These are phyloP conservation scores for Fusarium acutatum DNA, from an alignment of 2,329 filamentous ascomycete genomes.

Conservation along the genomic window DNA sequence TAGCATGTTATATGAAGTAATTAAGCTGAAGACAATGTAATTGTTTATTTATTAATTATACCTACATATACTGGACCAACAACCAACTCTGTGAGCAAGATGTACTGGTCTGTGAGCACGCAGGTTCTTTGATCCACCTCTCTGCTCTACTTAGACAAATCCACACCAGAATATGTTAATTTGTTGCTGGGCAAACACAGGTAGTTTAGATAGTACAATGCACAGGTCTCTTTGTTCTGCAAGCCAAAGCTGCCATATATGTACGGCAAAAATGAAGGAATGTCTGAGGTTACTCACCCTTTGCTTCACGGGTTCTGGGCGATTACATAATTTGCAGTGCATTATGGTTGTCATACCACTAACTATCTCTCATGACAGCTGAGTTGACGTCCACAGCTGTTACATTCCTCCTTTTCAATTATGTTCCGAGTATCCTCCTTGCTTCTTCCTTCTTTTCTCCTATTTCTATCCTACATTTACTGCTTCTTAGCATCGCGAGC, in stretches of 20 bases:
- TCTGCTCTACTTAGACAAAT: not conserved
- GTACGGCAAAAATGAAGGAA: no score
- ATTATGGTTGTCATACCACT: not conserved
- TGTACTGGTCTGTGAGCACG: not conserved
- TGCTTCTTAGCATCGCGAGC: constrained; percentile 82
- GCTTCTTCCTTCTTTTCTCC: not conserved
- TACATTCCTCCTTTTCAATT: constrained; percentile 1
- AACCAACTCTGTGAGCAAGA: no score
- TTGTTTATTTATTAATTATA: not conserved
- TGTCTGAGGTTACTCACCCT: not conserved
- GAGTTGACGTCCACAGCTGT: not conserved
- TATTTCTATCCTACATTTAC: constrained; percentile 38
- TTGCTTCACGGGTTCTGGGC: not conserved
- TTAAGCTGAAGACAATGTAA: not conserved
- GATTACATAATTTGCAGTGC: not conserved
- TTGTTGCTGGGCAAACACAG: not conserved
- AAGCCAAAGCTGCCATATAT: not conserved
- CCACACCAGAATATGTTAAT: not conserved
- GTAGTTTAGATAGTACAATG: not conserved
- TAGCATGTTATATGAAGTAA: not conserved
- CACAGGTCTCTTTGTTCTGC: not conserved
- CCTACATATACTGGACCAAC: fast-evolving
- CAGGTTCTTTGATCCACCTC: not conserved
- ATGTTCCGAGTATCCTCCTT: not conserved
- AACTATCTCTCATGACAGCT: not conserved